Evolutionary conservation across 2,329 filamentous ascomycete genomes (phyloP), one percentile per base, ranked within the genome.

Genomic region (Cytospora schulzeri): DNA sequence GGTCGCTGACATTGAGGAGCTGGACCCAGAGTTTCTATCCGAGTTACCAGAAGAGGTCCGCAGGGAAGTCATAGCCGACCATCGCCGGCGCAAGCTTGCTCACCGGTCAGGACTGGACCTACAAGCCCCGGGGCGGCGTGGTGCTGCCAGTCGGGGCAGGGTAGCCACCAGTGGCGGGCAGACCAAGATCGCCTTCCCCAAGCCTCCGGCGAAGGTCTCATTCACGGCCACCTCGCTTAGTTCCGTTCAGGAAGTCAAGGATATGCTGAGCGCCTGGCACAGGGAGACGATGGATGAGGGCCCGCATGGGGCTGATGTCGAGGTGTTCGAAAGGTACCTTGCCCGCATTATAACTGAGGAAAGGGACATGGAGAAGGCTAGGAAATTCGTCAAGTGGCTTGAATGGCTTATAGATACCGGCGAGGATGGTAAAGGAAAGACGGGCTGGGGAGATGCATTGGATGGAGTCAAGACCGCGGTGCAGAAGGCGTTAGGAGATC

Each of bases 41-140:
- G 92, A 93, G 19, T 80, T 98, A 0, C 94, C 94, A 0, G 88
- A 91, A 68, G 91, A 96, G 55, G 85, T 96, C 55, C 87, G 91
- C 15, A 81, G 79, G 19, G 93, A 98, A 76, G 83, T 98, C 8
- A 76, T 97, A 2, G 88, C 86, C 24, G 91, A 96, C 70, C 88
- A 93, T 71, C 83, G 82, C 38, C 84, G 84, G 24, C 84, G 83
- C 14, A 85, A 82, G n/a, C 79, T 89, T 24, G 85, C 86, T 14
- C 83, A 86, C 45, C 81, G 78, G 22, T 79, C 83, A 1, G 82
- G 80, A 0, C 41, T 66, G 5, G 65, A 62, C 48, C 74, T 83
- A 22, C 75, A 81, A 33, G 75, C 75, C 4, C 74, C 74, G 0
- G 65, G 65, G 4, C 70, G 69, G 17, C 73, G 73, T 48, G 68